A percentile compares a stretch with the other conserved stretches of the same genome.
Conservation (phyloP, 768 basidiomycete species). For the Brasilioporus rufonigricans region DNA sequence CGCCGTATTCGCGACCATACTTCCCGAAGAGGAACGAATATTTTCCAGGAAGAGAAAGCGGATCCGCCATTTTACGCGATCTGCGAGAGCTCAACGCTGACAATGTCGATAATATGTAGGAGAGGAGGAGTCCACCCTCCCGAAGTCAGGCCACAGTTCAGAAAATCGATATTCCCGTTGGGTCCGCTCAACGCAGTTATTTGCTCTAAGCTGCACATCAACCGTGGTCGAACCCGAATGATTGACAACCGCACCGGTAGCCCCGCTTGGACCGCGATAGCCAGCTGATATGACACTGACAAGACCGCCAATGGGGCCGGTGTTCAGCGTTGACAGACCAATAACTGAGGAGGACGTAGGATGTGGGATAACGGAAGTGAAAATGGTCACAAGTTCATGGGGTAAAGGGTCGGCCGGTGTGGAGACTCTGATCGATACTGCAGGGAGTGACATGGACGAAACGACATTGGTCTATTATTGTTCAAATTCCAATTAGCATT, state of each 20-base stretch:
- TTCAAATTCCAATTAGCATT: background rate
- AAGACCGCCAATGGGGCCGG: constrained; percentile 18
- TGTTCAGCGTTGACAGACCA: background rate
- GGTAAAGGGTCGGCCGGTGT: too few relatives aligned
- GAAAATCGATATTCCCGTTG: constrained; percentile 70
- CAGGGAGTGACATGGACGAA: background rate
- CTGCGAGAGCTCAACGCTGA: constrained; percentile 42
- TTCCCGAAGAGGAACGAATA: constrained; percentile 57
- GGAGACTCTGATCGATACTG: too few relatives aligned
- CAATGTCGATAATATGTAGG: constrained; percentile 51
- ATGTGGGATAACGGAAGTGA: background rate
- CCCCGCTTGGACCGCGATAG: constrained; percentile 48
- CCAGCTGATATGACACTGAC: constrained; percentile 35
- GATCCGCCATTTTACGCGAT: constrained; percentile 49
- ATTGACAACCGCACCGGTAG: constrained; percentile 40
- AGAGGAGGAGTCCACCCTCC: constrained; percentile 73
- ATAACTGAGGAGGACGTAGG: background rate
- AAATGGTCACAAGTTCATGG: background rate
- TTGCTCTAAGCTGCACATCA: constrained; percentile 36
- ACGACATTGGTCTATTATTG: background rate
- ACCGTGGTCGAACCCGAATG: background rate
- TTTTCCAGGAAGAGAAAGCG: constrained; percentile 60
- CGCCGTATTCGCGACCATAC: constrained; percentile 45
- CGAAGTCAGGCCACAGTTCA: constrained; percentile 71
- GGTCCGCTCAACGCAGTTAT: too few relatives aligned